Percentiles rank a stretch among this genome's conserved stretches.
These are phyloP conservation scores for Solanum chmielewskii DNA, from an alignment of 257 asterid genomes.

Conservation along the genomic window DNA sequence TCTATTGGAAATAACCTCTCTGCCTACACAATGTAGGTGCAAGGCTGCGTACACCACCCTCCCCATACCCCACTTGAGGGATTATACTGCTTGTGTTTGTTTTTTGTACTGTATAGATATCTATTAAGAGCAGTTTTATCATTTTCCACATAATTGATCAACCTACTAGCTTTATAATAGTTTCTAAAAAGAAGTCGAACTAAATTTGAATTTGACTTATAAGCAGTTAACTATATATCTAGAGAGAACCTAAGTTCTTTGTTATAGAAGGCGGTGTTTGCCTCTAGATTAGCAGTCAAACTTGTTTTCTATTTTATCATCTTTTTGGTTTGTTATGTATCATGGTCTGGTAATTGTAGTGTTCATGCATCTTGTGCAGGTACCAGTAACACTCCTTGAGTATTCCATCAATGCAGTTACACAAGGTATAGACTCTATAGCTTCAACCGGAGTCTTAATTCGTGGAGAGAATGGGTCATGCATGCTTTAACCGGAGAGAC, in stretches of 20 bases:
- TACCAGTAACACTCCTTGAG: constrained; percentile 67
- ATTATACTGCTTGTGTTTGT: too few species aligned
- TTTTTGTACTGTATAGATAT: background rate
- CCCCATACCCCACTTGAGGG: too few species aligned
- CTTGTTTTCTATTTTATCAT: background rate
- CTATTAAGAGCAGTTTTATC: background rate
- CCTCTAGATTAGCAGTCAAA: background rate
- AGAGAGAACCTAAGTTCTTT: background rate
- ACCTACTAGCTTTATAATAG: background rate
- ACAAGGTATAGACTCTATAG: constrained; percentile 91
- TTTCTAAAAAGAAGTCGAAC: background rate
- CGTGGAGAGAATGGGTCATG: constrained; percentile 43
- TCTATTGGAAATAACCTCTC: background rate
- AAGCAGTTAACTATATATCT: background rate
- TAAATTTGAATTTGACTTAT: background rate
- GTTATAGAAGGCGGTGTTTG: background rate
- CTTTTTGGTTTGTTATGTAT: background rate
- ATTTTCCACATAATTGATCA: background rate
- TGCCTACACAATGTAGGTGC: background rate
- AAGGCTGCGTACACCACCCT: background rate
- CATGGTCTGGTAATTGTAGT: background rate
- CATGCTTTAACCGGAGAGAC: constrained; percentile 56
- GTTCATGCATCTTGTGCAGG: constrained; percentile 23
- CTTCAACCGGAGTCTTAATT: constrained; percentile 70
- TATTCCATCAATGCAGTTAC: constrained; percentile 69